These are phyloP conservation scores for Acanthamoeba triangularis DNA, from an alignment of 208 protist species.

Conservation along the genomic window DNA sequence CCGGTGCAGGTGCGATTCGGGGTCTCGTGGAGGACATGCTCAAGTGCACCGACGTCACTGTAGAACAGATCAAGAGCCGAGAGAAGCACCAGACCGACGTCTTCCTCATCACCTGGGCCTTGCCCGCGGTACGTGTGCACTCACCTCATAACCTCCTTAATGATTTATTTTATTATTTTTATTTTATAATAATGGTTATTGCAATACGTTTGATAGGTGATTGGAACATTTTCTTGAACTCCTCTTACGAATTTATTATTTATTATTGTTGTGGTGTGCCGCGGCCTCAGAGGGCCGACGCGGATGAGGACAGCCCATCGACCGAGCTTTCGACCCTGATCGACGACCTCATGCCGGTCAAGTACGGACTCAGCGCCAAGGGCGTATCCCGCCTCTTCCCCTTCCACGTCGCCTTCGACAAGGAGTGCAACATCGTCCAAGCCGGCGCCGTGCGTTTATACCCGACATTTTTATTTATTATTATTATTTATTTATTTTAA, in stretches of 20 bases:
- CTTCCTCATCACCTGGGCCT: neutral
- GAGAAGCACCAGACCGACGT: neutral
- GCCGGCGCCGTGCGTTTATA: neutral
- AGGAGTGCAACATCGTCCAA: conserved; percentile 37
- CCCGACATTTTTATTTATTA: neutral
- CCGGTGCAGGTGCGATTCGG: neutral
- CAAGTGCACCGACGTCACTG: neutral
- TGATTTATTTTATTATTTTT: neutral
- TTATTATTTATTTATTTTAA: neutral
- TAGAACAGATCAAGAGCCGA: conserved; percentile 17
- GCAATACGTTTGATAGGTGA: too few relatives aligned
- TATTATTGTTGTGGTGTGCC: too few relatives aligned
- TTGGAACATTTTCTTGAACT: neutral
- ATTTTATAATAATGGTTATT: too few relatives aligned
- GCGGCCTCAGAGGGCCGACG: neutral
- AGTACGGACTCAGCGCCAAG: neutral
- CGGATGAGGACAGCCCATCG: neutral
- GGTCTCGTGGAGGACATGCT: conserved; percentile 48
- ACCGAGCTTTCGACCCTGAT: neutral
- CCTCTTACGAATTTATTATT: neutral
- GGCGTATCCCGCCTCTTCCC: neutral
- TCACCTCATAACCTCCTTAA: neutral
- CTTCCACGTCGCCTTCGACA: conserved; percentile 61
- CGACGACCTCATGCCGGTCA: conserved; percentile 22
- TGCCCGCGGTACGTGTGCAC: neutral